Evolutionary conservation across 163 green algal species (phyloP).

Genomic region (Trebouxiophyceae sp.): DNA sequence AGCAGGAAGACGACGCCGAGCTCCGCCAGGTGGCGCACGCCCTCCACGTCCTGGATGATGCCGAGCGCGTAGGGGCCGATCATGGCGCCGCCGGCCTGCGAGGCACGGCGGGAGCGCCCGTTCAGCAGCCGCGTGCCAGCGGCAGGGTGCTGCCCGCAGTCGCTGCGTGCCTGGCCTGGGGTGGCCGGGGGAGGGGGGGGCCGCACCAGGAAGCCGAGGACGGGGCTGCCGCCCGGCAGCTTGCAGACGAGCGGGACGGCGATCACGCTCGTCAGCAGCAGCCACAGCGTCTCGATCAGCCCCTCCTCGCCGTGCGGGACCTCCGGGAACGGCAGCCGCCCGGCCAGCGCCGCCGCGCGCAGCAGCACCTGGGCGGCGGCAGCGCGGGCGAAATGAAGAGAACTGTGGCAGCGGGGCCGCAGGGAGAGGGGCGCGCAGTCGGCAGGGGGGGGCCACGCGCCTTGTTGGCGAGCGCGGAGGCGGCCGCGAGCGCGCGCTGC

Average conservation of each 20-base stretch:
- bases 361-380: conserved; percentile 17
- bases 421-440: too few species aligned
- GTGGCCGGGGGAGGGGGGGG: too few species aligned
- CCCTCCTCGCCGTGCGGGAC: conserved; percentile 55
- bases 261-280: conserved; percentile 83
- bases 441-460: too few species aligned
- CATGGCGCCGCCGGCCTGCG: conserved; percentile 75
- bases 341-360: conserved; percentile 6
- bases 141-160: too few species aligned
- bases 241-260: conserved; percentile 86
- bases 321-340: conserved; percentile 30
- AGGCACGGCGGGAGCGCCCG: too few species aligned
- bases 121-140: too few species aligned
- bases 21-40: conserved; percentile 78
- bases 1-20: conserved; percentile 99
- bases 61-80: conserved; percentile 90
- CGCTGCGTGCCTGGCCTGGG: too few species aligned
- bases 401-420: too few species aligned
- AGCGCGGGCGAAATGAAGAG: too few species aligned
- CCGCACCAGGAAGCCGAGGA: conserved; percentile 93
- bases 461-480: too few species aligned
- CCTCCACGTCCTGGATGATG: conserved; percentile 67
- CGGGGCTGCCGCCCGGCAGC: conserved; percentile 79
- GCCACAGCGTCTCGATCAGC: conserved; percentile 84
- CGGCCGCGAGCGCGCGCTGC: too few species aligned